Conservation (phyloP, 352 stramenopile genomes). For the Pythium myriotylum region DNA sequence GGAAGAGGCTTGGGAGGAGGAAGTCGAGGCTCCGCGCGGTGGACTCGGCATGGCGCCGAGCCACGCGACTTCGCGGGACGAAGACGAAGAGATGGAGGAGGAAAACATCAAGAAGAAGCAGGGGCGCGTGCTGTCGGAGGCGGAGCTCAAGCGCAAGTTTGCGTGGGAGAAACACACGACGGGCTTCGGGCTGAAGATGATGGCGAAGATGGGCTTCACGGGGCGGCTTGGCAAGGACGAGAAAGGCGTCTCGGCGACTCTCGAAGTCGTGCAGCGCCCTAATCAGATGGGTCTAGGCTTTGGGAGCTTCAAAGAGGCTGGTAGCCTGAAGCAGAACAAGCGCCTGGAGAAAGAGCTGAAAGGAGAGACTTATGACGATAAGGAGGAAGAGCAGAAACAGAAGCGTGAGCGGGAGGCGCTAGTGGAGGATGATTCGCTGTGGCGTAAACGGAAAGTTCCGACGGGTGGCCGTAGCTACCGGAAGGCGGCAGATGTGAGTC, state of each 20-base stretch:
- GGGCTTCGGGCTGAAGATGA: constrained; percentile 95
- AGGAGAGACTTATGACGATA: constrained; percentile 62
- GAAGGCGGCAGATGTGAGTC: constrained; percentile 65
- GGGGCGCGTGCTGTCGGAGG: constrained; percentile 18
- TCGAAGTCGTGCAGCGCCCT: constrained; percentile 94
- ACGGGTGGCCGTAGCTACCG: constrained; percentile 56
- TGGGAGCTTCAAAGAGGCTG: constrained; percentile 93
- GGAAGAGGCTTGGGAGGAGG: constrained; percentile 31
- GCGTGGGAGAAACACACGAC: constrained; percentile 97
- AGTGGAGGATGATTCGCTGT: constrained; percentile 77
- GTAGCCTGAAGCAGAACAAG: constrained; percentile 91
- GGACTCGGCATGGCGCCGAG: constrained; percentile 14
- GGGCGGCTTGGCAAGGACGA: constrained; percentile 93
- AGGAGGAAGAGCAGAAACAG: constrained; percentile 37
- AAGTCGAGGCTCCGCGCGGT: background rate
- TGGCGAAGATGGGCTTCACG: constrained; percentile 96
- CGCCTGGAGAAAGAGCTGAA: constrained; percentile 92
- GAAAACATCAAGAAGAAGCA: constrained; percentile 10
- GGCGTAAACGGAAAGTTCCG: constrained; percentile 72
- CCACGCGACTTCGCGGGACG: background rate
- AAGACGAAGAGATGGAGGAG: constrained; percentile 25
- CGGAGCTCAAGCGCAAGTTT: constrained; percentile 38
- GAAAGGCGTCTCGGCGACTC: constrained; percentile 90
- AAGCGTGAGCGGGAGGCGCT: constrained; percentile 29
- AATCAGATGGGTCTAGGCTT: constrained; percentile 93